Evolutionary conservation across 768 basidiomycete genomes (phyloP).

Genomic region (Collybia nuda): DNA sequence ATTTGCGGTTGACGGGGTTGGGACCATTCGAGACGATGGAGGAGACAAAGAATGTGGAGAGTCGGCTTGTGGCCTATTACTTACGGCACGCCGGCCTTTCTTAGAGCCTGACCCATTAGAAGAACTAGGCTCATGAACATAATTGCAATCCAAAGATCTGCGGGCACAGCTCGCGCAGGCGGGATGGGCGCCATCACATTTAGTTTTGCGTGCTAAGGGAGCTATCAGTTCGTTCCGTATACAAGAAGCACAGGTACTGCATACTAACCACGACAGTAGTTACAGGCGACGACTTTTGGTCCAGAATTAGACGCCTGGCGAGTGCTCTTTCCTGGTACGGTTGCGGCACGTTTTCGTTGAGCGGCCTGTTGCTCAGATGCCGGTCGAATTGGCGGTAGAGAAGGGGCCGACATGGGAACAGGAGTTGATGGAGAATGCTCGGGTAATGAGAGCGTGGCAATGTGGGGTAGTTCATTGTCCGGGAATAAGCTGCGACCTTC

Average conservation of each 20-base stretch:
- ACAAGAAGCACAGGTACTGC: not conserved
- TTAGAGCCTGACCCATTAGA: conserved; percentile 36
- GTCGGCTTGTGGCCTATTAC: conserved; percentile 42
- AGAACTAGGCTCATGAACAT: conserved; percentile 61
- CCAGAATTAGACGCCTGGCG: conserved; percentile 67
- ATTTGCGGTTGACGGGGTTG: conserved; percentile 44
- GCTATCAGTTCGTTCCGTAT: not conserved
- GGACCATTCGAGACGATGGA: conserved; percentile 55
- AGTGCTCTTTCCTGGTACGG: conserved; percentile 61
- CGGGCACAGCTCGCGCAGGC: conserved; percentile 82
- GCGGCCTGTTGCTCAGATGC: conserved; percentile 68
- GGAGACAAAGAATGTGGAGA: conserved; percentile 52
- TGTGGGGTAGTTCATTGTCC: conserved; percentile 69
- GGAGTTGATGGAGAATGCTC: conserved; percentile 56
- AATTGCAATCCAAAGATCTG: conserved; percentile 74
- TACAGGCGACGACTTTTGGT: conserved; percentile 86
- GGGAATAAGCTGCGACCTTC: conserved; percentile 46
- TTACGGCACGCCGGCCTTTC: conserved; percentile 56
- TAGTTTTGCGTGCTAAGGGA: conserved; percentile 78
- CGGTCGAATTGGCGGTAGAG: conserved; percentile 63
- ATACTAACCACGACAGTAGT: conserved; percentile 76
- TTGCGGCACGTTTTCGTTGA: conserved; percentile 68
- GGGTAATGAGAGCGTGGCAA: conserved; percentile 65
- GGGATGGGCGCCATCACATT: conserved; percentile 86
- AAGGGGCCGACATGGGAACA: conserved; percentile 61